Conservation (phyloP, 1,284 basidiomycete genomes). For the Taiwanofungus camphoratus region DNA sequence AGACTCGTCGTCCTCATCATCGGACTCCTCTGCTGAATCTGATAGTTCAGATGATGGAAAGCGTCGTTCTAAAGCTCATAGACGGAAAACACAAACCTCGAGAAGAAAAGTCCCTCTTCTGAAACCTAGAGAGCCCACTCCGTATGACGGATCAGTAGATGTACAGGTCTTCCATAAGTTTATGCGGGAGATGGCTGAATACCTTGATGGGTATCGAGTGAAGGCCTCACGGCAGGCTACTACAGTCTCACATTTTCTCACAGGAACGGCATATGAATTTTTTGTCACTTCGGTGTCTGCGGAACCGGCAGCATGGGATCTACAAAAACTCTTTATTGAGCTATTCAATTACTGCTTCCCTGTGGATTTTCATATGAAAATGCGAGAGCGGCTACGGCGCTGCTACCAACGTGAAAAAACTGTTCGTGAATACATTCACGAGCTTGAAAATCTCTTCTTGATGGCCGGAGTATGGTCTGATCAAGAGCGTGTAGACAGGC, state of each 20-base stretch:
- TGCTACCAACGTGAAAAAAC: slow-evolving; percentile 1
- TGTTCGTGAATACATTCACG: slow-evolving; percentile 10
- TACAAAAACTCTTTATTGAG: slow-evolving; percentile 1
- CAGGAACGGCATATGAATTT: slow-evolving; percentile 33
- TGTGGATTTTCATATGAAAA: slow-evolving; percentile 1
- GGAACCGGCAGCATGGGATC: neutral
- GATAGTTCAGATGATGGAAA: no score
- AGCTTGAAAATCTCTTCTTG: slow-evolving; percentile 6
- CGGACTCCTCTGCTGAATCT: neutral
- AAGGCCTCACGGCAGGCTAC: neutral
- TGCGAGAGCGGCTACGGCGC: neutral
- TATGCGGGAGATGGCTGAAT: slow-evolving; percentile 7
- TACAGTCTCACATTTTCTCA: slow-evolving; percentile 20
- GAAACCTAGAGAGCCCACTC: slow-evolving; percentile 7
- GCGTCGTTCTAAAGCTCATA: no score
- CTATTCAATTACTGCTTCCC: slow-evolving; percentile 10
- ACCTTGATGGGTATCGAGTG: slow-evolving; percentile 8
- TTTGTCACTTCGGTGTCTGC: slow-evolving; percentile 29
- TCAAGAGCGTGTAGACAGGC: slow-evolving; percentile 2
- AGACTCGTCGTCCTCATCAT: no score
- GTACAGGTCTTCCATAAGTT: slow-evolving; percentile 10
- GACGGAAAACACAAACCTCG: neutral
- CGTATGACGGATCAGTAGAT: slow-evolving; percentile 6
- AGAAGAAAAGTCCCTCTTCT: slow-evolving; percentile 1
- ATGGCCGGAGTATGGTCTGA: slow-evolving; percentile 3